Conservation (phyloP, 192 early-diverging fungal species). For the Chytriomyces sp. region DNA sequence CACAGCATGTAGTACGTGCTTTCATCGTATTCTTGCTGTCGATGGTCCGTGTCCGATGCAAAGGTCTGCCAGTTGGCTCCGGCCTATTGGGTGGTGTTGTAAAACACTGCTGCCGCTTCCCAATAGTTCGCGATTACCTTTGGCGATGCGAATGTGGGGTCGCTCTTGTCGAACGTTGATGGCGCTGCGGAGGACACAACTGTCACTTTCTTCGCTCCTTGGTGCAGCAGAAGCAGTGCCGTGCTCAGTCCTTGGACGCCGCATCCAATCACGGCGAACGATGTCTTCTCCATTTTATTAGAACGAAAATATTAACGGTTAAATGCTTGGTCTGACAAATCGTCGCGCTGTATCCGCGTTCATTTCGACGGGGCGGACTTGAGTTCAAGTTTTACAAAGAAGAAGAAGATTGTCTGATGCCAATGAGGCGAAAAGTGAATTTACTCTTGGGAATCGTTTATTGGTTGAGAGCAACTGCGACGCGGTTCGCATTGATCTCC, state of each 20-base stretch:
- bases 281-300: slow-evolving; percentile 24
- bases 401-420: no score
- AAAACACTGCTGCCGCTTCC: neutral
- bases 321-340: no score
- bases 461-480: no score
- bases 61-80: slow-evolving; percentile 72
- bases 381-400: no score
- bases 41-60: slow-evolving; percentile 48
- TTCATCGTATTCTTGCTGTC: slow-evolving; percentile 38
- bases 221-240: slow-evolving; percentile 63
- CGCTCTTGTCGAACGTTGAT: slow-evolving; percentile 40
- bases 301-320: neutral
- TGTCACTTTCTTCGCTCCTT: slow-evolving; percentile 65
- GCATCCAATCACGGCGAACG: slow-evolving; percentile 67
- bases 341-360: no score
- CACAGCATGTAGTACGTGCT: slow-evolving; percentile 25
- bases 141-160: slow-evolving; percentile 22
- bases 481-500: neutral
- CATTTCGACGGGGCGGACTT: no score
- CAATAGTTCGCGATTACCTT: slow-evolving; percentile 3
- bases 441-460: no score
- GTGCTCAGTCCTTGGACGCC: slow-evolving; percentile 79
- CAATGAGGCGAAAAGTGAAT: no score
- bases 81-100: slow-evolving; percentile 56
- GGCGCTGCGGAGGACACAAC: slow-evolving; percentile 66